Percentiles rank a stretch among this genome's conserved stretches.
Evolutionary conservation across 495 filamentous ascomycete genomes (phyloP).

Genomic region (Aspergillus cristatus): DNA sequence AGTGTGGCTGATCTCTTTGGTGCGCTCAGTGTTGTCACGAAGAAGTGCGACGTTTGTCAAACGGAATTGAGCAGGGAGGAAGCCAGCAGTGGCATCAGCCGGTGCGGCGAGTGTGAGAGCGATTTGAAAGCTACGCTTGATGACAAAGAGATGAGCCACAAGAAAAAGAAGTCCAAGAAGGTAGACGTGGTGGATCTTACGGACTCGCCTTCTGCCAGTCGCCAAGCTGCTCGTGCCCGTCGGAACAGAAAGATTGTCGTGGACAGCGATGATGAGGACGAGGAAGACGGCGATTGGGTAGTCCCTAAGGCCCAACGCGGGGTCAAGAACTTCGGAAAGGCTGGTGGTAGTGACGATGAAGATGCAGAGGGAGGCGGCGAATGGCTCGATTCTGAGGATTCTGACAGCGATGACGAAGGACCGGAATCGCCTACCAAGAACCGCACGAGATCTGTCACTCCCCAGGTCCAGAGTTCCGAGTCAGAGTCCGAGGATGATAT

Average conservation of each 20-base stretch:
- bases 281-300: slow-evolving; percentile 67
- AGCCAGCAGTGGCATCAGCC: slow-evolving; percentile 45
- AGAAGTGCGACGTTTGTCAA: slow-evolving; percentile 85
- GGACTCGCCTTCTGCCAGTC: slow-evolving; percentile 12
- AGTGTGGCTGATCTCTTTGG: slow-evolving; percentile 78
- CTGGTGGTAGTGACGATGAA: slow-evolving; percentile 76
- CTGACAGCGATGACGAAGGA: slow-evolving; percentile 41
- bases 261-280: slow-evolving; percentile 61
- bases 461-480: slow-evolving; percentile 5
- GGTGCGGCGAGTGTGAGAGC: slow-evolving; percentile 64
- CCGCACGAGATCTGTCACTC: background rate
- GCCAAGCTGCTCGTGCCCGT: slow-evolving; percentile 28
- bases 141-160: slow-evolving; percentile 31
- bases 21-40: slow-evolving; percentile 67
- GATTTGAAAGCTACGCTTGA: slow-evolving; percentile 46
- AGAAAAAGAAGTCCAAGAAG: slow-evolving; percentile 19
- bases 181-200: slow-evolving; percentile 9
- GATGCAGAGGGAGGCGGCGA: slow-evolving; percentile 78
- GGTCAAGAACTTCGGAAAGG: slow-evolving; percentile 54
- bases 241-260: slow-evolving; percentile 46
- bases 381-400: slow-evolving; percentile 59
- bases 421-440: slow-evolving; percentile 25
- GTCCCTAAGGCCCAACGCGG: slow-evolving; percentile 54
- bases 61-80: slow-evolving; percentile 54
- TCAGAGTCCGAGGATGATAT: slow-evolving; percentile 28